Evolutionary conservation across 2,329 filamentous ascomycete genomes (phyloP), one percentile per base, ranked within the genome.

Genomic region (Stemphylium vesicarium): DNA sequence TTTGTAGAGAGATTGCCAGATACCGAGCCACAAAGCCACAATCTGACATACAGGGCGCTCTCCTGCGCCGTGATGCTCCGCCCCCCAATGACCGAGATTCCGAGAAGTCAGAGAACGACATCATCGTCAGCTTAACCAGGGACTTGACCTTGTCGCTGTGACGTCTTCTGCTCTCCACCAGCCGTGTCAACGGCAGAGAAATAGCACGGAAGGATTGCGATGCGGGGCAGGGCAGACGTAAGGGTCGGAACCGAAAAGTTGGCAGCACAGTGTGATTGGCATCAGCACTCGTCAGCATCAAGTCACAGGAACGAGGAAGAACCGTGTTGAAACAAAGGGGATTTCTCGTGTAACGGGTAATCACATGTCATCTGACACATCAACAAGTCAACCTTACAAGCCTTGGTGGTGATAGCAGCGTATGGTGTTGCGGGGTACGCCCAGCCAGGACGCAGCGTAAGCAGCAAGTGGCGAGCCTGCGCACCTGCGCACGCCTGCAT

Each of bases 191-290:
- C 44, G 29, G 50, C 26, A 53, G 22, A 36, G 18, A n/a, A 29
- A 38, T 15, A 15, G 26, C 42, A 31, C 32, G 33, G 37, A 31
- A 42, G 37, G 50, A 44, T 47, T 45, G 44, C 18, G 31, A 35
- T 50, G 55, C 51, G 56, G 52, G 51, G 56, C 56, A 52, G 35
- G 56, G 51, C 45, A 54, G 50, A 43, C 42, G 51, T 51, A 46
- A 55, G 44, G 52, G 56, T 51, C 32, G 26, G 26, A 24, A n/a
- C 24, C 16, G 9, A 35, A 51, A 31, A n/a, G 39, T 54, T 50
- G 46, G 22, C 44, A 48, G 12, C 22, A 22, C 15, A 4, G 6
- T 12, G 33, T 2, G n/a, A 26, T 24, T 39, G 24, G n/a, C 16
- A 39, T 24, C 22, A 11, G 24, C 35, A 15, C 13, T 15, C 18